Percentiles rank a stretch among this genome's conserved stretches.
Conservation (phyloP, 306 rosid species). For the Prosopis cineraria region DNA sequence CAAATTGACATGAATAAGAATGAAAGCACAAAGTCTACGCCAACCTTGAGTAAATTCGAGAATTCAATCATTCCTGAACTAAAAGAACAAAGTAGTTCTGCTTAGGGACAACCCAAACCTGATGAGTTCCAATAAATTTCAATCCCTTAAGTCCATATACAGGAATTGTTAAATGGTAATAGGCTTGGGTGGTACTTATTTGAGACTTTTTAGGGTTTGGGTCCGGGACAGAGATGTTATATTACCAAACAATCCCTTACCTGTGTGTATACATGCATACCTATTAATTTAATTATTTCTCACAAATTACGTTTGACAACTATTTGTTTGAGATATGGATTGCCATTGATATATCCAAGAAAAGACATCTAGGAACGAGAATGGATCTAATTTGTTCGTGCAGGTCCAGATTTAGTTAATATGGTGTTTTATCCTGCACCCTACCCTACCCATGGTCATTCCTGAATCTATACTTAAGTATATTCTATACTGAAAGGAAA, state of each 20-base stretch:
- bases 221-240: neutral
- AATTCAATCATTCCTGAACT: neutral
- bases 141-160: neutral
- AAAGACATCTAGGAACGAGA: neutral
- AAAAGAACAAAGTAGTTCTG: neutral
- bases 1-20: conserved; percentile 31
- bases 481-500: neutral
- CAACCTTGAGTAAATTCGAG: neutral
- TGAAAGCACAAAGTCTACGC: conserved; percentile 9
- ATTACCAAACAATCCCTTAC: neutral
- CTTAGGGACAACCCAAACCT: neutral
- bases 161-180: neutral
- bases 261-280: neutral
- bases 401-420: neutral
- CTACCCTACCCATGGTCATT: neutral
- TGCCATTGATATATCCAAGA: neutral
- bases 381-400: neutral
- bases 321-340: neutral
- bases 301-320: neutral
- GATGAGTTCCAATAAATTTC: neutral
- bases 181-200: neutral
- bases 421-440: neutral
- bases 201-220: neutral
- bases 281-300: neutral
- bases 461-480: neutral